These are phyloP conservation scores for Rhynchosporium graminicola DNA, from an alignment of 2,329 filamentous ascomycete genomes.

Conservation along the genomic window DNA sequence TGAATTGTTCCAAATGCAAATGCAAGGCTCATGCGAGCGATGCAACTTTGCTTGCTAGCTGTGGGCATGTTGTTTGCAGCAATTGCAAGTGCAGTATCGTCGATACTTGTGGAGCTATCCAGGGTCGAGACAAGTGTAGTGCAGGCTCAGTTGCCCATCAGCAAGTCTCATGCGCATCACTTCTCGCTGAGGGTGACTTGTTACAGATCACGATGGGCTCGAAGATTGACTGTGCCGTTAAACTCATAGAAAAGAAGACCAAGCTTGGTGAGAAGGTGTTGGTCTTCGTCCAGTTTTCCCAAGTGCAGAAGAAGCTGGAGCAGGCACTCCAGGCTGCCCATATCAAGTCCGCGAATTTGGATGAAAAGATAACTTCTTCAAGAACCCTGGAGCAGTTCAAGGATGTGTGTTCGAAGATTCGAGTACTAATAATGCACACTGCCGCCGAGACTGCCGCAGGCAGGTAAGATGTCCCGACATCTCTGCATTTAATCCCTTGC, in stretches of 20 bases:
- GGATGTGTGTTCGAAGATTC: constrained; percentile 38
- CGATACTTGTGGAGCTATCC: neutral
- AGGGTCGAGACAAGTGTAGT: constrained; percentile 8
- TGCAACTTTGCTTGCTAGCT: constrained; percentile 48
- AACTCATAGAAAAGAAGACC: constrained; percentile 44
- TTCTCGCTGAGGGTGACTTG: neutral
- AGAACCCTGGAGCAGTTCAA: constrained; percentile 47
- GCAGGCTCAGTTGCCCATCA: constrained; percentile 11
- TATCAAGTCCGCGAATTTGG: constrained; percentile 44
- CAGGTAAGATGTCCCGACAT: constrained; percentile 47
- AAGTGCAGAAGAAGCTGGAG: constrained; percentile 45
- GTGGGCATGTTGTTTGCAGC: constrained; percentile 54
- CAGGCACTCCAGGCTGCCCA: constrained; percentile 38
- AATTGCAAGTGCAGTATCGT: constrained; percentile 10
- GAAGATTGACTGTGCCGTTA: constrained; percentile 50
- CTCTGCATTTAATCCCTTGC: neutral
- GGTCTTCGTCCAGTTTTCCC: constrained; percentile 55
- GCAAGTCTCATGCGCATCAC: constrained; percentile 2
- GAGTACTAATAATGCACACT: constrained; percentile 58
- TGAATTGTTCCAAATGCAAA: constrained; percentile 3
- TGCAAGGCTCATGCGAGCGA: constrained; percentile 18
- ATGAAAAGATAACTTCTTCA: constrained; percentile 36
- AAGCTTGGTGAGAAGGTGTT: constrained; percentile 50
- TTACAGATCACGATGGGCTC: constrained; percentile 39
- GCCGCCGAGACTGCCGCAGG: constrained; percentile 60